These are phyloP conservation scores for Panicum hallii DNA, from an alignment of 202 grass and related monocot species.

Conservation along the genomic window DNA sequence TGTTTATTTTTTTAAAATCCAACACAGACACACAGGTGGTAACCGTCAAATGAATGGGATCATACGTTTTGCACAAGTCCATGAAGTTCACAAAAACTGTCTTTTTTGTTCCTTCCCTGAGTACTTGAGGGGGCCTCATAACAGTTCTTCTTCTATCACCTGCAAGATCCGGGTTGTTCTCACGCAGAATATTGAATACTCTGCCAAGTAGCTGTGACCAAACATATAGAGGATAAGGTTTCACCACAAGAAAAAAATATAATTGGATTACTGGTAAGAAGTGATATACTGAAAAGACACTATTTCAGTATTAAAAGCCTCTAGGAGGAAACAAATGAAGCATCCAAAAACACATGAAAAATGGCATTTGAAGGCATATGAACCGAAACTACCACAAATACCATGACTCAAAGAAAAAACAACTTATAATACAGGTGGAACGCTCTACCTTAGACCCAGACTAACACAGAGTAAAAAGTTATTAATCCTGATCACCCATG, in stretches of 20 bases:
- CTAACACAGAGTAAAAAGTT: background rate
- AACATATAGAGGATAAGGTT: constrained; percentile 38
- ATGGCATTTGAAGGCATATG: background rate
- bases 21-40: constrained; percentile 15
- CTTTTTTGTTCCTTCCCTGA: constrained; percentile 97
- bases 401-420: constrained; percentile 12
- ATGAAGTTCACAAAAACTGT: constrained; percentile 98
- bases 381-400: constrained; percentile 9
- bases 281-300: background rate
- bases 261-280: constrained; percentile 10
- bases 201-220: constrained; percentile 79
- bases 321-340: background rate
- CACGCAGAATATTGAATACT: constrained; percentile 93
- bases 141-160: constrained; percentile 93
- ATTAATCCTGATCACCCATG: background rate
- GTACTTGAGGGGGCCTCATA: constrained; percentile 97
- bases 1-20: constrained; percentile 15
- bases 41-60: background rate
- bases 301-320: background rate
- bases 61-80: constrained; percentile 88
- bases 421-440: background rate
- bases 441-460: background rate
- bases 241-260: constrained; percentile 26
- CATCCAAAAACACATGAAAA: constrained; percentile 18
- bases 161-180: constrained; percentile 97